phyloP scores from a whole-genome alignment of 129 eudicot genomes.

The Rutidosis leptorrhynchoides region DNA sequence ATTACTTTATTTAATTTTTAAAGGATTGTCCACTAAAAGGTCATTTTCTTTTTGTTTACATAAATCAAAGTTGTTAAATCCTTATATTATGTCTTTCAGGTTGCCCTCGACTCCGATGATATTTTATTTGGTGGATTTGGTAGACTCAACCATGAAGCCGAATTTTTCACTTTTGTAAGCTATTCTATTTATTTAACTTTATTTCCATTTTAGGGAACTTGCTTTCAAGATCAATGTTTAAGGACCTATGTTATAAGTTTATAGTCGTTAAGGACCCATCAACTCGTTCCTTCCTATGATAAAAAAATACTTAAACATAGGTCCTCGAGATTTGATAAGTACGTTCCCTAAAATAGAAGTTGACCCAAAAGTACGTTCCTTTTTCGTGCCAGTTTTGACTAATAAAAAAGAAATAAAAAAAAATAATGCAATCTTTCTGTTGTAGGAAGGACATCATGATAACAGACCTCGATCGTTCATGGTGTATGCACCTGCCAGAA shows the following conservation, averaged over 20 bases:
- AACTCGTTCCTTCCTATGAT: background rate
- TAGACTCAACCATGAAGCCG: slow-evolving; percentile 72
- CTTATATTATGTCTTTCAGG: slow-evolving; percentile 42
- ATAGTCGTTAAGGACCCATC: background rate
- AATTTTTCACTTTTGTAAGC: slow-evolving; percentile 88
- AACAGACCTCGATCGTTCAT: slow-evolving; percentile 75
- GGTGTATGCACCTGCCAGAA: slow-evolving; percentile 84
- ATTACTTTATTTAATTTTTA: background rate
- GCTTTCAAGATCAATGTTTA: background rate
- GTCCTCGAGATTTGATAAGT: background rate
- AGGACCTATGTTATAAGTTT: background rate
- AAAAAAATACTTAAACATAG: background rate
- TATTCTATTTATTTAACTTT: background rate
- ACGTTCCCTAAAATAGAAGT: background rate
- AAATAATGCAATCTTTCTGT: slow-evolving; percentile 1
- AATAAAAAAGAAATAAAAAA: background rate
- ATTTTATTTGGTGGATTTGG: slow-evolving; percentile 78
- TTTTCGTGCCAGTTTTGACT: background rate
- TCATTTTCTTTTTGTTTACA: background rate
- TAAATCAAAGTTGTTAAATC: background rate
- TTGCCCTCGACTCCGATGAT: slow-evolving; percentile 80
- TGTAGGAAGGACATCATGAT: slow-evolving; percentile 71
- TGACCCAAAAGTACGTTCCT: background rate
- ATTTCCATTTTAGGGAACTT: background rate
- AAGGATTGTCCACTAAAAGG: background rate